Evolutionary conservation across 1,284 basidiomycete genomes (phyloP).

Genomic region (Cryptococcus amylolentus): DNA sequence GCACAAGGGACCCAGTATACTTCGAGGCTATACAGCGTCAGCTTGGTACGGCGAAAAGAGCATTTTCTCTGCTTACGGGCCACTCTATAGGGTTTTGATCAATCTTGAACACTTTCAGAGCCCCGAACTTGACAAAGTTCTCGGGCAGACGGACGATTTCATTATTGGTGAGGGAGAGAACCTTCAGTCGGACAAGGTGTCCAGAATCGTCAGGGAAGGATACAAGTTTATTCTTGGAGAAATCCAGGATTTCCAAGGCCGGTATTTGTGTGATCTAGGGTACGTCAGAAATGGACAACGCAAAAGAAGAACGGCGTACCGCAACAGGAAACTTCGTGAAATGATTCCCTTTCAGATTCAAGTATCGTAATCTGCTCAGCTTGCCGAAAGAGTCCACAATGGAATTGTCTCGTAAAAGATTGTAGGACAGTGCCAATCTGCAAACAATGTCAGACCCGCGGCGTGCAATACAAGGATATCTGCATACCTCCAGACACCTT

Average conservation of each 20-base stretch:
- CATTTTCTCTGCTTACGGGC: slow-evolving; percentile 56
- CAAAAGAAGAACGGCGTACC: slow-evolving; percentile 56
- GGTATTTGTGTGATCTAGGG: slow-evolving; percentile 76
- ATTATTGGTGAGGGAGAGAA: slow-evolving; percentile 84
- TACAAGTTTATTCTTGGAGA: slow-evolving; percentile 88
- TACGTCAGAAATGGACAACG: background rate
- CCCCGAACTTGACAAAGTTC: slow-evolving; percentile 70
- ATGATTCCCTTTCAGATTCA: slow-evolving; percentile 87
- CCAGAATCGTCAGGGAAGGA: slow-evolving; percentile 76
- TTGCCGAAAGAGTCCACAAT: slow-evolving; percentile 76
- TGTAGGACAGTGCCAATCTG: slow-evolving; percentile 83
- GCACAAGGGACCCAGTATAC: slow-evolving; percentile 38
- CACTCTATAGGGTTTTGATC: slow-evolving; percentile 91
- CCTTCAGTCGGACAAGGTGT: slow-evolving; percentile 74
- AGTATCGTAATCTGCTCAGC: slow-evolving; percentile 76
- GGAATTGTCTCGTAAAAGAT: slow-evolving; percentile 63
- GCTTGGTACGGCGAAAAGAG: background rate
- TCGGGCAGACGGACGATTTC: slow-evolving; percentile 72
- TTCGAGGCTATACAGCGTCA: slow-evolving; percentile 23
- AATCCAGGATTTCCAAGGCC: slow-evolving; percentile 87
- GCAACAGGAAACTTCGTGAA: slow-evolving; percentile 81
- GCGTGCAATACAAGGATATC: background rate
- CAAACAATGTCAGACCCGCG: background rate
- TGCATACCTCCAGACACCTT: slow-evolving; percentile 64
- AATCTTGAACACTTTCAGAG: slow-evolving; percentile 76